These are phyloP conservation scores for Naematelia aurantialba DNA, from an alignment of 768 basidiomycete genomes.

Conservation along the genomic window DNA sequence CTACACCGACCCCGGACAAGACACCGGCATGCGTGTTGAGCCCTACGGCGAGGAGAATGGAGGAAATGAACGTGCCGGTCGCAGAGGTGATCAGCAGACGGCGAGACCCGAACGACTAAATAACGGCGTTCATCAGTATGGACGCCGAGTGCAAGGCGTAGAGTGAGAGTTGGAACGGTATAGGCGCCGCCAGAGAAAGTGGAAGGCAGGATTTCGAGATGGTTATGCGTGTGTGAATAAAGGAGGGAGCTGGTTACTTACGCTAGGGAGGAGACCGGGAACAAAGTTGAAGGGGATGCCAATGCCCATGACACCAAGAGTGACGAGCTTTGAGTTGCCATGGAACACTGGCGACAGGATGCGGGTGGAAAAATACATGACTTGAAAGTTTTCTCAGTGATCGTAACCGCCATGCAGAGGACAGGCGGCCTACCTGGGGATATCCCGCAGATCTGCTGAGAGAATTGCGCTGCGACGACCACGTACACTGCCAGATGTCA, in stretches of 20 bases:
- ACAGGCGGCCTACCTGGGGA: conserved; percentile 22
- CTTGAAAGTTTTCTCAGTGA: conserved; percentile 50
- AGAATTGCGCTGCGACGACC: conserved; percentile 20
- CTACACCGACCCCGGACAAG: conserved; percentile 66
- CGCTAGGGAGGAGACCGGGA: conserved; percentile 77
- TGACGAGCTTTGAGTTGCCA: conserved; percentile 71
- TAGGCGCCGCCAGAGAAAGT: too few species aligned
- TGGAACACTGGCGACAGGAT: conserved; percentile 74
- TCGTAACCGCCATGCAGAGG: background rate
- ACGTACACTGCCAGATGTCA: conserved; percentile 18
- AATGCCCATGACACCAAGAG: conserved; percentile 72
- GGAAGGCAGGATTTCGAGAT: too few species aligned
- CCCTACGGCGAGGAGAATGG: conserved; percentile 59
- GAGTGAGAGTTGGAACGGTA: background rate
- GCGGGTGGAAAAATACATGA: conserved; percentile 83
- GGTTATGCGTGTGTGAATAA: too few species aligned
- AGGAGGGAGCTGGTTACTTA: too few species aligned
- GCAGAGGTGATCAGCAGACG: conserved; percentile 67
- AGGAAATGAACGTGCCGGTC: conserved; percentile 63
- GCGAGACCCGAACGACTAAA: conserved; percentile 67
- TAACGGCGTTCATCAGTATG: background rate
- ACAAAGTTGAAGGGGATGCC: conserved; percentile 64
- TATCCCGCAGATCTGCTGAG: conserved; percentile 33
- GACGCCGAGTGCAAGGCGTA: background rate
- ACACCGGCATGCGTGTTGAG: conserved; percentile 47